These are phyloP conservation scores for Exophiala spinifera DNA, from an alignment of 2,329 filamentous ascomycete genomes.

Conservation along the genomic window DNA sequence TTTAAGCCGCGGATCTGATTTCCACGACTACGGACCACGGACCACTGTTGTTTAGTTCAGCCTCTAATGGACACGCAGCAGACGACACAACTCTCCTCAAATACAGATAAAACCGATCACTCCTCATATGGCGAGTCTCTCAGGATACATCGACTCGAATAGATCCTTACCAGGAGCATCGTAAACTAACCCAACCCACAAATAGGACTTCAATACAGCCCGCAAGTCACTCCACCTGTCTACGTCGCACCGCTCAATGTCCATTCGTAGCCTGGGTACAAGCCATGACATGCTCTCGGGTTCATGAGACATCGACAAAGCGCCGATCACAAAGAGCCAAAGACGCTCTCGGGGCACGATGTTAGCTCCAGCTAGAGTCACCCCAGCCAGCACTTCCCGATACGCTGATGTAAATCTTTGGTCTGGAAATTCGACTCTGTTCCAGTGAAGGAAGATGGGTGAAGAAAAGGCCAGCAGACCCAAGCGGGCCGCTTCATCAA, in stretches of 20 bases:
- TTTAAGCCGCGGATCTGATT: too few species aligned
- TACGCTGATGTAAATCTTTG: constrained; percentile 21
- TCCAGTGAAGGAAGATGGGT: constrained; percentile 41
- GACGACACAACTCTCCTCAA: too few species aligned
- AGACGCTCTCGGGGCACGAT: constrained; percentile 5
- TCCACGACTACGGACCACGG: too few species aligned
- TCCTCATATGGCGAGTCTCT: too few species aligned
- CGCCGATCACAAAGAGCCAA: constrained; percentile 28
- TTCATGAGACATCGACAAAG: constrained; percentile 10
- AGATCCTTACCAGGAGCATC: constrained; percentile 32
- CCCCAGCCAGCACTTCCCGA: constrained; percentile 16
- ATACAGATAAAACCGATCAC: too few species aligned
- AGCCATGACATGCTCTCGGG: constrained; percentile 13
- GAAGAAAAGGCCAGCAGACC: constrained; percentile 41
- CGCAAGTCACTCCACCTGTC: constrained; percentile 23
- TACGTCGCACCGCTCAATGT: constrained; percentile 1
- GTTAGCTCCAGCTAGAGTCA: neutral
- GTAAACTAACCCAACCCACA: constrained; percentile 36
- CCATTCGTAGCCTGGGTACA: neutral
- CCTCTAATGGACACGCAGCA: neutral
- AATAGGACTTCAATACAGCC: constrained; percentile 29
- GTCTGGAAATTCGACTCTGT: constrained; percentile 28
- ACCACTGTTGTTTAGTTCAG: too few species aligned
- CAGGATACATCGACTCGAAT: constrained; percentile 9
- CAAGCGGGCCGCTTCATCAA: constrained; percentile 40